These are phyloP conservation scores for Paulownia fortunei DNA, from an alignment of 257 asterid genomes.

Conservation along the genomic window DNA sequence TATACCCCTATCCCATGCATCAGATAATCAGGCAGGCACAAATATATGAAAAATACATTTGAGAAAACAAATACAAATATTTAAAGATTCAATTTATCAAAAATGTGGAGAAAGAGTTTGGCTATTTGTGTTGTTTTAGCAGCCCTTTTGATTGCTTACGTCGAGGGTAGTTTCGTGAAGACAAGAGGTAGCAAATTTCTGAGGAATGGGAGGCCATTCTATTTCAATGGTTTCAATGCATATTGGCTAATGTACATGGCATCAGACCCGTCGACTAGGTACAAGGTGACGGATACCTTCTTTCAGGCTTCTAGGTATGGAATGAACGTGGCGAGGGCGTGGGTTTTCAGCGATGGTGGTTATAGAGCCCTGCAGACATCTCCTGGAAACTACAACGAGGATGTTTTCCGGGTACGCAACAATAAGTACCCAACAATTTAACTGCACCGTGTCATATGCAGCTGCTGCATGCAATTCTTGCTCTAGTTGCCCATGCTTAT, in stretches of 20 bases:
- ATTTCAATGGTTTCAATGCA: conserved; percentile 51
- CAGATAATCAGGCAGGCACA: no score
- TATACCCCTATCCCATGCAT: no score
- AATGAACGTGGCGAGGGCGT: conserved; percentile 45
- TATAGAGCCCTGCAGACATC: conserved; percentile 40
- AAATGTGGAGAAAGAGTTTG: conserved; percentile 14
- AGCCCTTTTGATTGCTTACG: conserved; percentile 1
- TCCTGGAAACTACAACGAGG: conserved; percentile 42
- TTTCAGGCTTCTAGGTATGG: conserved; percentile 37
- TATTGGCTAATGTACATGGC: conserved; percentile 52
- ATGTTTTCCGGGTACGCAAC: conserved; percentile 33
- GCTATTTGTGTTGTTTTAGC: not conserved
- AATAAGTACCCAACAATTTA: not conserved
- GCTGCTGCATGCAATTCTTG: no score
- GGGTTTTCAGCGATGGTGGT: conserved; percentile 55
- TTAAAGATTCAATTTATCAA: not conserved
- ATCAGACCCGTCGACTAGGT: conserved; percentile 26
- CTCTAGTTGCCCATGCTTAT: no score
- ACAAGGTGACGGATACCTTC: conserved; percentile 34
- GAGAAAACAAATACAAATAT: not conserved
- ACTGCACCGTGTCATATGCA: no score
- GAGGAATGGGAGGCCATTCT: conserved; percentile 35
- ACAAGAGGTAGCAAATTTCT: conserved; percentile 37
- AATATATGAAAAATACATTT: not conserved
- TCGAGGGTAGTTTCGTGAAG: conserved; percentile 26